These are phyloP conservation scores for Puccinia novopanici DNA, from an alignment of 1,284 basidiomycete species.

Conservation along the genomic window DNA sequence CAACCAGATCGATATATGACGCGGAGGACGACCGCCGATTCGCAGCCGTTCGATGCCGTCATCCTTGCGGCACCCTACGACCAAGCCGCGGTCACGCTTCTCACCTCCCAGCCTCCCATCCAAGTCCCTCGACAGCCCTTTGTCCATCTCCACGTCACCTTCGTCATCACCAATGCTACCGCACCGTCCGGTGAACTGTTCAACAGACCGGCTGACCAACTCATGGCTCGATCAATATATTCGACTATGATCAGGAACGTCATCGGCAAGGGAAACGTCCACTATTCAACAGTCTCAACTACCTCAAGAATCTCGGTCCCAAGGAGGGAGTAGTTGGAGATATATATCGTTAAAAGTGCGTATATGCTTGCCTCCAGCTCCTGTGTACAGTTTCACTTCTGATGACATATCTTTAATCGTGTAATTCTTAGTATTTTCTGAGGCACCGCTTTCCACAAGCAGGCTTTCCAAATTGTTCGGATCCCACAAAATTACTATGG, in stretches of 20 bases:
- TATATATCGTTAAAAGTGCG: constrained; percentile 51
- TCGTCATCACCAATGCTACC: constrained; percentile 74
- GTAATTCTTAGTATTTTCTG: constrained; percentile 81
- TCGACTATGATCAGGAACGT: constrained; percentile 69
- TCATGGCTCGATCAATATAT: constrained; percentile 70
- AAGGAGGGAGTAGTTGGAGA: constrained; percentile 55
- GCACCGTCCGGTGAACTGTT: constrained; percentile 73
- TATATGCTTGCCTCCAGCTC: not conserved
- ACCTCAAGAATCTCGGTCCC: constrained; percentile 68
- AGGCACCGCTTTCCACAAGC: constrained; percentile 67
- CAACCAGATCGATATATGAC: constrained; percentile 41
- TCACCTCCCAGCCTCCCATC: constrained; percentile 52
- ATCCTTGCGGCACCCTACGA: constrained; percentile 77
- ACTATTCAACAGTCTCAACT: constrained; percentile 85
- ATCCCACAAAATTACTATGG: constrained; percentile 72
- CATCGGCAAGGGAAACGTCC: constrained; percentile 65
- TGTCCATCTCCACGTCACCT: constrained; percentile 82
- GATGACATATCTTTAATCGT: constrained; percentile 64
- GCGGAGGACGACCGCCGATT: constrained; percentile 57
- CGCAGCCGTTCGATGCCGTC: constrained; percentile 64
- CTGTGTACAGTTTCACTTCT: too few species aligned
- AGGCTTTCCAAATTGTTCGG: constrained; percentile 71
- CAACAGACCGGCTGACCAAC: constrained; percentile 62
- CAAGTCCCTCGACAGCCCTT: constrained; percentile 72
- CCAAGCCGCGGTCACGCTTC: constrained; percentile 66